phyloP scores from a whole-genome alignment of 768 basidiomycete genomes.

The Lactifluus piperatus region DNA sequence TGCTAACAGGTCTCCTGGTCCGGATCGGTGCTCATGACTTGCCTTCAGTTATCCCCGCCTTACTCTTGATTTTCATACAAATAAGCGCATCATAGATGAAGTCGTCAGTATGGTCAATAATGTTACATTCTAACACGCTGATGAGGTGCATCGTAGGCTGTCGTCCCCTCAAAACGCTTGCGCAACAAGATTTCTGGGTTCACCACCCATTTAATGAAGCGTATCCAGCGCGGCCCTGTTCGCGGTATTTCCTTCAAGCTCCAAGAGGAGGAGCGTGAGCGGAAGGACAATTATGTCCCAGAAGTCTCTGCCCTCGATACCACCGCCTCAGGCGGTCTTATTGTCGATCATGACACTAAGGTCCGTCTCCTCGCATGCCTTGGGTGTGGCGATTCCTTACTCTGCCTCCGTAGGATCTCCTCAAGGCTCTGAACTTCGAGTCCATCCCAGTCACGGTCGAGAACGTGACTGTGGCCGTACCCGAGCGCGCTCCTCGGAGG shows the following conservation, averaged over 20 bases:
- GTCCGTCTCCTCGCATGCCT: slow-evolving; percentile 35
- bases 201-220: slow-evolving; percentile 99
- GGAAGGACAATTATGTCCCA: slow-evolving; percentile 99
- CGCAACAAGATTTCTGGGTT: slow-evolving; percentile 99
- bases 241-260: slow-evolving; percentile 99
- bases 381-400: neutral
- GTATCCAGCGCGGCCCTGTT: slow-evolving; percentile 96
- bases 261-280: slow-evolving; percentile 98
- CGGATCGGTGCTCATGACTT: neutral
- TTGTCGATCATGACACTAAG: slow-evolving; percentile 92
- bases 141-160: slow-evolving; percentile 41
- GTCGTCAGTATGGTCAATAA: slow-evolving; percentile 48
- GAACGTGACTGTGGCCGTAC: slow-evolving; percentile 49
- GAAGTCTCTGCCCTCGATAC: slow-evolving; percentile 95
- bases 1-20: too few relatives aligned
- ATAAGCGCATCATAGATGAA: slow-evolving; percentile 98
- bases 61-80: slow-evolving; percentile 99
- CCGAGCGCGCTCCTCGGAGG: slow-evolving; percentile 64
- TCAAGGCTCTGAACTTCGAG: slow-evolving; percentile 91
- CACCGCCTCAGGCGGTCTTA: slow-evolving; percentile 51
- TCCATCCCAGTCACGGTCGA: slow-evolving; percentile 71
- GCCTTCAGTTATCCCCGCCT: slow-evolving; percentile 85
- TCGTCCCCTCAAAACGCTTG: slow-evolving; percentile 96
- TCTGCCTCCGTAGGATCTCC: slow-evolving; percentile 54
- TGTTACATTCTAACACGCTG: neutral